These are phyloP conservation scores for Kitagawia praeruptora DNA, from an alignment of 129 eudicot species.

Conservation along the genomic window DNA sequence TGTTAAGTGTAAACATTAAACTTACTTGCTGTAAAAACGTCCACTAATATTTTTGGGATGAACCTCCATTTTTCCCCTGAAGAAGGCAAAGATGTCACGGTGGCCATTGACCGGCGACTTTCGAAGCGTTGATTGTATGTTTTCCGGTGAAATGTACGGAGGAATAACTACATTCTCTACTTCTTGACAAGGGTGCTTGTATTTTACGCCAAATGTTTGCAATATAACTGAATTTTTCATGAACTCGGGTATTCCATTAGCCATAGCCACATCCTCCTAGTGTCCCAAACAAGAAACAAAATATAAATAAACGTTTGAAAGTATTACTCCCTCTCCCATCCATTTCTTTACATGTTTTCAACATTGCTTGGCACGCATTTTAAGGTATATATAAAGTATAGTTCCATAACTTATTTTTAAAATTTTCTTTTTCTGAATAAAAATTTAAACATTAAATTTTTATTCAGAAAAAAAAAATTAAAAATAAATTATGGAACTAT, in stretches of 20 bases:
- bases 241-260: constrained; percentile 63
- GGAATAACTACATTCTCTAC: constrained; percentile 71
- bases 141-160: constrained; percentile 66
- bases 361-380: no score
- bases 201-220: constrained; percentile 78
- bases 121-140: constrained; percentile 32
- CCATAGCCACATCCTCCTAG: constrained; percentile 59
- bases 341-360: no score
- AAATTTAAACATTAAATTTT: no score
- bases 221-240: constrained; percentile 62
- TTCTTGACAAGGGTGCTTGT: constrained; percentile 70
- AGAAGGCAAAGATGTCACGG: constrained; percentile 73
- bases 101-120: constrained; percentile 45
- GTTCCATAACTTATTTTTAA: no score
- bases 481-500: no score
- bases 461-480: no score
- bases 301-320: neutral
- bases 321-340: no score
- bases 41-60: constrained; percentile 86
- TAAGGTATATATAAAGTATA: no score
- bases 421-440: no score
- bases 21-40: constrained; percentile 80
- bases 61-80: constrained; percentile 86
- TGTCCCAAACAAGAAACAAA: neutral
- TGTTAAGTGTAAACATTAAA: neutral